Conservation (phyloP, 768 basidiomycete species). For the Tricholoma sp. region DNA sequence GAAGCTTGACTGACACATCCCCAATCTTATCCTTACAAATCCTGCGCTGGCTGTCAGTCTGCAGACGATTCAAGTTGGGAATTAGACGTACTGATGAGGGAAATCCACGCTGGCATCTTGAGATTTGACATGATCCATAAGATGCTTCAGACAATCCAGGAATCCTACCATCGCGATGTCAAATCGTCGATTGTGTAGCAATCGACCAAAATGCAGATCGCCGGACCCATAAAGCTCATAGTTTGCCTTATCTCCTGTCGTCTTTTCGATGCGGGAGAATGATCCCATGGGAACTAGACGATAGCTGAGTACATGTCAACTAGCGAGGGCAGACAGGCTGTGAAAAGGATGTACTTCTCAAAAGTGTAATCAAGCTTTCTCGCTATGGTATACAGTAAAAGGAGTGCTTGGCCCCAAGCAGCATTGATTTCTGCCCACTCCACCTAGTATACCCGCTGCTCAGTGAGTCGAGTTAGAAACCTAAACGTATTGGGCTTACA, state of each 20-base stretch:
- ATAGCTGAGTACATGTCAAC: slow-evolving; percentile 48
- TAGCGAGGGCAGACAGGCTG: neutral
- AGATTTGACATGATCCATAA: slow-evolving; percentile 79
- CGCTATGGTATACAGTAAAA: slow-evolving; percentile 86
- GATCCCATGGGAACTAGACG: slow-evolving; percentile 92
- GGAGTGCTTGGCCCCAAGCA: slow-evolving; percentile 95
- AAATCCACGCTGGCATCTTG: slow-evolving; percentile 72
- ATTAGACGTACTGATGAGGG: slow-evolving; percentile 72
- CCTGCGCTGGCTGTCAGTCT: slow-evolving; percentile 35
- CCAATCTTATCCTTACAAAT: slow-evolving; percentile 94
- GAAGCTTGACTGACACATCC: slow-evolving; percentile 88
- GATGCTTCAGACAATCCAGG: slow-evolving; percentile 88
- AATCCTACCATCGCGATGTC: slow-evolving; percentile 96
- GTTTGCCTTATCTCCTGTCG: slow-evolving; percentile 70
- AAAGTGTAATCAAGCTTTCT: slow-evolving; percentile 89
- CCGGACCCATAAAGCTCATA: slow-evolving; percentile 96
- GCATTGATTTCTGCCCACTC: slow-evolving; percentile 99
- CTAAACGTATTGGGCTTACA: slow-evolving; percentile 45
- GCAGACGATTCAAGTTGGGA: slow-evolving; percentile 1
- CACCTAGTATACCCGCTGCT: slow-evolving; percentile 45
- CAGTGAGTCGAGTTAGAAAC: neutral
- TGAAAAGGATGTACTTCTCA: slow-evolving; percentile 53
- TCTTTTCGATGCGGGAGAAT: slow-evolving; percentile 87
- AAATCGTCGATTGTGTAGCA: slow-evolving; percentile 93
- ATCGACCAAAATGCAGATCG: slow-evolving; percentile 80